Evolutionary conservation across 495 filamentous ascomycete genomes (phyloP), one percentile per base, ranked within the genome.

Genomic region (Daldinia childiae): DNA sequence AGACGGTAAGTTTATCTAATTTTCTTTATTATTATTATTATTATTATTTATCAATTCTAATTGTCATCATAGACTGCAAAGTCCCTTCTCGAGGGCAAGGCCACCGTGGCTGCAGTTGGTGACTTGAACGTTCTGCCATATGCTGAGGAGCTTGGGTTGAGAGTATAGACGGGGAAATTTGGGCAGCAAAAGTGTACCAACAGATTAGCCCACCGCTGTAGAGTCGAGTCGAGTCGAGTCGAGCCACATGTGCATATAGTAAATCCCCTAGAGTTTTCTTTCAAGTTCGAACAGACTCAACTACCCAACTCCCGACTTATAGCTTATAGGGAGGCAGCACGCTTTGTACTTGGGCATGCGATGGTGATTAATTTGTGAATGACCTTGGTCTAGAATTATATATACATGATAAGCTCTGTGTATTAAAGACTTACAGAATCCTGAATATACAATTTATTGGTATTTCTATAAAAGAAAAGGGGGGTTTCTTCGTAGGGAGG

Each of bases 61-160:
- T 48, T 45, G 51, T 11, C 60, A 26, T 59, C 59, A 36, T 74
- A 98, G 95, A 88, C 89, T 68, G 93, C 93, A 68, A 94, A 94
- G 82, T 84, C 90, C 72, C 86, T 97, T 75, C 86, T 98, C 58
- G 90, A 93, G 39, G 89, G 90, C 80, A 98, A 94, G 87, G 93
- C 95, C 29, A 90, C 93, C 39, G 90, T 97, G 64, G 90, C 91
- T 59, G 85, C 92, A 56, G 93, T 97, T 61, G 94, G 95, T 72
- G 95, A 99, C 76, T 83, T 98, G 64, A 88, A 90, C 82, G 84
- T 92, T 74, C 87, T 99, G 71, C 95, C 96, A 24, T 98, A 90
- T 78, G 94, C 92, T 61, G 93, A 95, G 83, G 95, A 98, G 73
- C 84, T 99, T 75, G 95, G 95, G 43, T 86, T 99, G 79, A 93